Conservation (phyloP, 2,329 filamentous ascomycete genomes). For the Calonectria fujianensis region DNA sequence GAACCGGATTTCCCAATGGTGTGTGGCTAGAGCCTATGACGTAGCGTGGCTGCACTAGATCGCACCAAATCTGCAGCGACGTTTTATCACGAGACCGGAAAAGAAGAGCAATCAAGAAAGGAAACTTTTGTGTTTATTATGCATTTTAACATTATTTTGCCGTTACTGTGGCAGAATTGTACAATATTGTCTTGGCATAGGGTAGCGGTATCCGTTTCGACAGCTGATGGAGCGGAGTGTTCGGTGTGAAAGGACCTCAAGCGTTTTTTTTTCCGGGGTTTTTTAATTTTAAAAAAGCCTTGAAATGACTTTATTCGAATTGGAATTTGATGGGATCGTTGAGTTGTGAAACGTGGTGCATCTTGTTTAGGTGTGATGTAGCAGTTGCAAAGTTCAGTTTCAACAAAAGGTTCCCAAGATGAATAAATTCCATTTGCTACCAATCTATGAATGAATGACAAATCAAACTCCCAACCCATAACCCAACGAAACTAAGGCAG, state of each 20-base stretch:
- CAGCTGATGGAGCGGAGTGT: too few species aligned
- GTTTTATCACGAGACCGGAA: not conserved
- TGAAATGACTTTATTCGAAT: too few species aligned
- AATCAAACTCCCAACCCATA: not conserved
- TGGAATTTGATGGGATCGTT: not conserved
- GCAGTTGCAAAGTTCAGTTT: too few species aligned
- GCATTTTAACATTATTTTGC: too few species aligned
- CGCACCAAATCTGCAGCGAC: not conserved
- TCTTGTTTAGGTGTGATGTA: too few species aligned
- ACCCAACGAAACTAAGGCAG: not conserved
- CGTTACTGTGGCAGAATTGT: too few species aligned
- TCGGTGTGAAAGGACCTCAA: not conserved
- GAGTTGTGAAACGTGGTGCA: too few species aligned
- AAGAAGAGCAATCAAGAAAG: not conserved
- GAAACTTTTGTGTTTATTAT: too few species aligned
- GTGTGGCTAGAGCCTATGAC: conserved; percentile 18
- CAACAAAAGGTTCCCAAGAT: not conserved
- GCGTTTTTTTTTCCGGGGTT: too few species aligned
- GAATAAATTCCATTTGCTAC: not conserved
- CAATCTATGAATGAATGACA: not conserved
- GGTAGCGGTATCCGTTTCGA: not conserved
- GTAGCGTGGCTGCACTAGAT: not conserved
- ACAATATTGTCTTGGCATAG: not conserved
- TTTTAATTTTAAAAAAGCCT: too few species aligned
- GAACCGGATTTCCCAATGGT: conserved; percentile 9